A percentile compares a stretch with the other conserved stretches of the same genome.
phyloP scores from a whole-genome alignment of 2,329 filamentous ascomycete genomes.

The Botrytis cinerea region DNA sequence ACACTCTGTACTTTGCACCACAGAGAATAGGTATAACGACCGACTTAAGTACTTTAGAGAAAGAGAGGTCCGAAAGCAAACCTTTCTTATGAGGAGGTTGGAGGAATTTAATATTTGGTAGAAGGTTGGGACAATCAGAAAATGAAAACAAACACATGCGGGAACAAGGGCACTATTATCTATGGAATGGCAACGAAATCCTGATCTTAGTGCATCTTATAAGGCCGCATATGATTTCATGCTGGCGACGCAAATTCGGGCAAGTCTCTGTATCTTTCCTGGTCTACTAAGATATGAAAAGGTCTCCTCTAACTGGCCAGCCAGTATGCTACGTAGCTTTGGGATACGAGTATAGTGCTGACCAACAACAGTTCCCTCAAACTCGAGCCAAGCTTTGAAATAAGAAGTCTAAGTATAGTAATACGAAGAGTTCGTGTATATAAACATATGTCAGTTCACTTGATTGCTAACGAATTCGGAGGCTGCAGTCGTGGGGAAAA shows the following conservation, averaged over 20 bases:
- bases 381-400: not conserved
- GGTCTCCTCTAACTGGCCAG: slow-evolving; percentile 11
- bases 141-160: slow-evolving; percentile 20
- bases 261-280: slow-evolving; percentile 9
- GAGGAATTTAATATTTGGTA: slow-evolving; percentile 7
- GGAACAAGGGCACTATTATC: slow-evolving; percentile 11
- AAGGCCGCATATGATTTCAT: slow-evolving; percentile 13
- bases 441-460: not conserved
- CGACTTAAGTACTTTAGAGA: slow-evolving; percentile 18
- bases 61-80: not conserved
- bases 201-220: slow-evolving; percentile 9
- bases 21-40: slow-evolving; percentile 19
- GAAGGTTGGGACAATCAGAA: slow-evolving; percentile 6
- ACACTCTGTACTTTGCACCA: slow-evolving; percentile 16
- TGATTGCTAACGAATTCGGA: not conserved
- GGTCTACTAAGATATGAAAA: slow-evolving; percentile 9
- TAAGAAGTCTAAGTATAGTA: not conserved
- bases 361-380: slow-evolving; percentile 1
- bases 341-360: slow-evolving; percentile 9
- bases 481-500: slow-evolving; percentile 9
- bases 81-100: slow-evolving; percentile 9
- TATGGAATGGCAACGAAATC: slow-evolving; percentile 13
- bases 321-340: slow-evolving; percentile 12
- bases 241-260: slow-evolving; percentile 19
- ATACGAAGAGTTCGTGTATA: slow-evolving; percentile 6